Percentiles rank a stretch among this genome's conserved stretches.
These are phyloP conservation scores for Pisolithus albus DNA, from an alignment of 768 basidiomycete genomes.

Conservation along the genomic window DNA sequence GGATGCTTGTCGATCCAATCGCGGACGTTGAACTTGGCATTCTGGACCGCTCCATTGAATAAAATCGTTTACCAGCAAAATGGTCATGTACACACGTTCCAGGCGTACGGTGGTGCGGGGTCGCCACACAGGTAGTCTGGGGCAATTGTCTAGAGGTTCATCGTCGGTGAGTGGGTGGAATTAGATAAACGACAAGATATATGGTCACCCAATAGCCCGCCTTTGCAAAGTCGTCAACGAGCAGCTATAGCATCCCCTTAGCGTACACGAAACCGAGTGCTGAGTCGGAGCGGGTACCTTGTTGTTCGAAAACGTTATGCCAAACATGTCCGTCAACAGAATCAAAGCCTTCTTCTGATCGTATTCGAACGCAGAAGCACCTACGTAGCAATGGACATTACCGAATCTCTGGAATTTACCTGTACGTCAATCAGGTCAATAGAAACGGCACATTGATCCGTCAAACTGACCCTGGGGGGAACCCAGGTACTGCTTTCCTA, in stretches of 20 bases:
- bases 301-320: conserved; percentile 15
- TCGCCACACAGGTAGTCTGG: conserved; percentile 28
- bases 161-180: not conserved
- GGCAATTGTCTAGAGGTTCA: conserved; percentile 10
- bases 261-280: not conserved
- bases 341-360: not conserved
- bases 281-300: not conserved
- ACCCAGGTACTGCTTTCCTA: too few species aligned
- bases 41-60: not conserved
- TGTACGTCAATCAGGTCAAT: not conserved
- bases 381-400: not conserved
- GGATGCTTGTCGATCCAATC: conserved; percentile 32
- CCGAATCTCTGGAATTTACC: not conserved
- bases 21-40: conserved; percentile 15
- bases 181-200: not conserved
- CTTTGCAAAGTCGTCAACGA: conserved; percentile 38
- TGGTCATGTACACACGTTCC: conserved; percentile 4
- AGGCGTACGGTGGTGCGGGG: conserved; percentile 11
- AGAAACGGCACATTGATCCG: too few species aligned
- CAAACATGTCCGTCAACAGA: not conserved
- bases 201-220: conserved; percentile 31
- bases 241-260: conserved; percentile 24
- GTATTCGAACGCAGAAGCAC: not conserved
- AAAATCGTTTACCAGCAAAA: not conserved
- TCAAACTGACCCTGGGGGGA: too few species aligned